Conservation (phyloP, 2,329 filamentous ascomycete species). For the Periconia sp. region DNA sequence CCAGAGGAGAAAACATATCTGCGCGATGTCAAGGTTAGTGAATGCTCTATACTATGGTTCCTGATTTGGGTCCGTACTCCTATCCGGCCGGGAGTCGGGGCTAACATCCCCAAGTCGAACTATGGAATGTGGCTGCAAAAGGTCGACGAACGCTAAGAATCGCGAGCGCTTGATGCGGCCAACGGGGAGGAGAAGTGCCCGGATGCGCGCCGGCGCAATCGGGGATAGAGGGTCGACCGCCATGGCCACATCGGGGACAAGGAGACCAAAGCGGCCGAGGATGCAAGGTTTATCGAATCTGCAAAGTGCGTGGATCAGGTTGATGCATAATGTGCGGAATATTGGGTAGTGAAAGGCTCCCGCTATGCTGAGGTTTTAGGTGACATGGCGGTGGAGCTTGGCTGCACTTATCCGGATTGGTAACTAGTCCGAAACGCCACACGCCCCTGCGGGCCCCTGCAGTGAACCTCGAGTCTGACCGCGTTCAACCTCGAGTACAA, state of each 20-base stretch:
- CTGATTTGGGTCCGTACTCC: constrained; percentile 67
- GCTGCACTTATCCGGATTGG: constrained; percentile 11
- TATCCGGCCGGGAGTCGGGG: constrained; percentile 81
- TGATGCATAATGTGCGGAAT: constrained; percentile 30
- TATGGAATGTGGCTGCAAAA: constrained; percentile 79
- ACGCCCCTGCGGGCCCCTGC: not conserved
- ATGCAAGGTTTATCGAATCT: constrained; percentile 14
- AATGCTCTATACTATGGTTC: constrained; percentile 24
- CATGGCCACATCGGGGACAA: constrained; percentile 67
- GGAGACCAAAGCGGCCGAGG: constrained; percentile 23
- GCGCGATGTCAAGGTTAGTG: constrained; percentile 39
- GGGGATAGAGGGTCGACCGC: constrained; percentile 87
- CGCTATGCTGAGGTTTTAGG: constrained; percentile 27
- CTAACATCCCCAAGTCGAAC: constrained; percentile 86
- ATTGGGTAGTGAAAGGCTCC: constrained; percentile 20
- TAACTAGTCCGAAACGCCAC: constrained; percentile 18
- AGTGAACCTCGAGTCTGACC: constrained; percentile 1
- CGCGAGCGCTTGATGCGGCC: constrained; percentile 83
- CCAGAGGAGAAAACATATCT: constrained; percentile 94
- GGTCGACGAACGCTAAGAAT: constrained; percentile 78
- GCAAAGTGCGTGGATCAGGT: constrained; percentile 14
- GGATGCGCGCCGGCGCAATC: constrained; percentile 88
- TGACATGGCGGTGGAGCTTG: constrained; percentile 24
- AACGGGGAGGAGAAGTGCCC: constrained; percentile 83
- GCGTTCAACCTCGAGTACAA: constrained; percentile 8